Conservation (phyloP, 2,329 filamentous ascomycete species). For the Neocatenulostroma microsporum region DNA sequence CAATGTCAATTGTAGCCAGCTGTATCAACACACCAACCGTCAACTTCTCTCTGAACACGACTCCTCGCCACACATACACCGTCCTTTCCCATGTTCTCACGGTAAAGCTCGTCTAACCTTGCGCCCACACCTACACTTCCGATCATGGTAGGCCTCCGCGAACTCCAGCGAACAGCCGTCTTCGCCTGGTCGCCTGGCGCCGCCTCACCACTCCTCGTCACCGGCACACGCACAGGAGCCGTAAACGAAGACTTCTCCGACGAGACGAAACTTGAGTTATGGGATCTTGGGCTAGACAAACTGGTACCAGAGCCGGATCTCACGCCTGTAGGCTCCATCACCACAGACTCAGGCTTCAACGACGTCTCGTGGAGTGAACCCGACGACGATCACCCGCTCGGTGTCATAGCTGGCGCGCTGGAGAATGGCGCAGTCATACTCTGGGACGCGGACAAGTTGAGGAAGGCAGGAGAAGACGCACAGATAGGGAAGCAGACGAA, state of each 20-base stretch:
- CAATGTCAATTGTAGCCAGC: no score
- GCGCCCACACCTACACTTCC: no score
- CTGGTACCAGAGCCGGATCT: constrained; percentile 70
- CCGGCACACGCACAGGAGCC: constrained; percentile 87
- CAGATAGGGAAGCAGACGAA: constrained; percentile 79
- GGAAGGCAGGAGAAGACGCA: constrained; percentile 52
- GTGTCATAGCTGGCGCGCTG: constrained; percentile 88
- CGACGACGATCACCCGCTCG: constrained; percentile 67
- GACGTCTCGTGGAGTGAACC: constrained; percentile 91
- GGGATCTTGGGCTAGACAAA: constrained; percentile 82
- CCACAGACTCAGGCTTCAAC: constrained; percentile 90
- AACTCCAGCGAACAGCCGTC: constrained; percentile 91
- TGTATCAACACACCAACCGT: no score
- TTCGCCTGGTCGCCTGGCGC: constrained; percentile 92
- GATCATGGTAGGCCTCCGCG: constrained; percentile 89
- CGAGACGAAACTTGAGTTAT: constrained; percentile 91
- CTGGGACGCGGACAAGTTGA: constrained; percentile 75
- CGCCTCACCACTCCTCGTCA: constrained; percentile 73
- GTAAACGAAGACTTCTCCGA: constrained; percentile 97
- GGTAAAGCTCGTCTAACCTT: no score
- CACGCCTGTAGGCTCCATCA: constrained; percentile 73
- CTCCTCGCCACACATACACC: no score
- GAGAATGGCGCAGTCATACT: constrained; percentile 91
- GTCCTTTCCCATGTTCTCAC: no score
- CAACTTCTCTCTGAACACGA: no score